Percentiles rank a stretch among this genome's conserved stretches.
Evolutionary conservation across 2,329 filamentous ascomycete genomes (phyloP).

Genomic region (Verticillium dahliae): DNA sequence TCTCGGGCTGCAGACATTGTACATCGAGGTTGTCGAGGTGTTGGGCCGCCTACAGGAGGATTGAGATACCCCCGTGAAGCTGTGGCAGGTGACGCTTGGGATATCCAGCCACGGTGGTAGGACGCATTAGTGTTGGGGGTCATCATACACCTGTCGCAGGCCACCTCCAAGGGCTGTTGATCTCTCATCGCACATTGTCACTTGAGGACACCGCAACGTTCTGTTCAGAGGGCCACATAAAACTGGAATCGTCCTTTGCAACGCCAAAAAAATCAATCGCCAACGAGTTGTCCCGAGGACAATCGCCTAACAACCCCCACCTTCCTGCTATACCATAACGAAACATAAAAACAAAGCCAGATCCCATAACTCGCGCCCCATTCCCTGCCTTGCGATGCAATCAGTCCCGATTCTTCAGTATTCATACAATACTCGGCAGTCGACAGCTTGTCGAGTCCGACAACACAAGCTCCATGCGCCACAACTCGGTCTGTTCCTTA

Average conservation of each 20-base stretch:
- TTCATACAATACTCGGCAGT: neutral
- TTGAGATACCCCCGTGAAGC: too few relatives aligned
- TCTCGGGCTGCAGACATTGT: too few relatives aligned
- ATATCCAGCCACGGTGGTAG: too few relatives aligned
- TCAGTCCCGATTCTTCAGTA: neutral
- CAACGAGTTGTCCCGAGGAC: neutral
- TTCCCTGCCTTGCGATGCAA: neutral
- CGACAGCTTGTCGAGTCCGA: neutral
- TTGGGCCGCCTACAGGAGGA: too few relatives aligned
- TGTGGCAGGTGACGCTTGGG: too few relatives aligned
- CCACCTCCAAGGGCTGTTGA: neutral
- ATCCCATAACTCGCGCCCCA: neutral
- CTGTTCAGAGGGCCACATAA: neutral
- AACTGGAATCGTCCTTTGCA: neutral
- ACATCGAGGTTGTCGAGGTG: too few relatives aligned
- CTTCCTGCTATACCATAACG: neutral
- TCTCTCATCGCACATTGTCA: neutral
- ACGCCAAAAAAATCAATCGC: neutral
- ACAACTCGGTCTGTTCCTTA: neutral
- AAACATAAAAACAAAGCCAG: neutral
- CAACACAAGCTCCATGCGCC: neutral
- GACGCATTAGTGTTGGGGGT: too few relatives aligned
- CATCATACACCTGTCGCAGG: too few relatives aligned
- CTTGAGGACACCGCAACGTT: neutral
- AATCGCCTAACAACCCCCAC: neutral